Evolutionary conservation across 2,329 filamentous ascomycete genomes (phyloP), one percentile per base, ranked within the genome.

Genomic region (Apiospora kogelbergensis): DNA sequence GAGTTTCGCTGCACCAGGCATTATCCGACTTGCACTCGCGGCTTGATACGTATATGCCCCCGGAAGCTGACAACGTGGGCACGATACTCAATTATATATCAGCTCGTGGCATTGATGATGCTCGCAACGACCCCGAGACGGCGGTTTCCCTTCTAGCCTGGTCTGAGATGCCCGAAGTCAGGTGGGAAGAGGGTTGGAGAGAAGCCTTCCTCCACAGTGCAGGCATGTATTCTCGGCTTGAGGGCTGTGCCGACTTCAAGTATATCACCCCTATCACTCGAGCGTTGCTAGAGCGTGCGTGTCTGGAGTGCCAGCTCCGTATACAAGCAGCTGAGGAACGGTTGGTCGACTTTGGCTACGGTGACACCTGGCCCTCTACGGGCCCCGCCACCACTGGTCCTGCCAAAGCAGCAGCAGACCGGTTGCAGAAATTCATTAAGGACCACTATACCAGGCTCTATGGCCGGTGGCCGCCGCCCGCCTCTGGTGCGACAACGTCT

Each of bases 131-230:
- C 70, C 81, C 88, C 0, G 86, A 88, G 44, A 82, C 83, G 2
- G 90, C 90, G 0, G 84, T 90, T 2, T 85, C 87, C 0, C 79
- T 93, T 20, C 81, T 93, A 4, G 86, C 88, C 0, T 93, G 90
- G 88, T 86, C 88, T 2, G 91, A 93, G 73, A 83, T 82, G n/a
- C 82, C 85, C 2, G 84, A 82, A 22, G 86, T 92, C 10, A 84
- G 84, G 6, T 91, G 90, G 89, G 84, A 88, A 60, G 87, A 90
- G 71, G 89, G 90, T 1, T 93, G 90, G 84, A 83, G 86, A 20
- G 90, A 93, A 76, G 85, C 86, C 33, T 93, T 91, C 73, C 81
- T 89, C 7, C 91, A 93, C 75, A 88, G 88, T 71, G 86, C 86
- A 3, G 91, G 91, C 33, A 88, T 92, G 85, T 89, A 86, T 75